Evolutionary conservation across 2,329 filamentous ascomycete species (phyloP), one percentile per base, ranked within the genome.

Genomic region (Microcera coccophila): DNA sequence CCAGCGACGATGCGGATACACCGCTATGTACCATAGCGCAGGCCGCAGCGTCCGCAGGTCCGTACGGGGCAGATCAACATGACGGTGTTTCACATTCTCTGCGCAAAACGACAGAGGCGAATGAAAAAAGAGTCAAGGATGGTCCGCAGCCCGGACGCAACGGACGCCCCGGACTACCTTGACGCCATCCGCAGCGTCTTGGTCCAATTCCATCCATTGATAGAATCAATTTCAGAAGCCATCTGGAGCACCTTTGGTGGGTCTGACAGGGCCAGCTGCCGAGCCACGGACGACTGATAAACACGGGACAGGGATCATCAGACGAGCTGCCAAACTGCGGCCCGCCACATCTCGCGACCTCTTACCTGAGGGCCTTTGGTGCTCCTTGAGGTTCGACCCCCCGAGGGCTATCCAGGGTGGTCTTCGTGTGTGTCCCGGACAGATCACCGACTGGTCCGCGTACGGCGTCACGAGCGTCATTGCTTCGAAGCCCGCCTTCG

Each of bases 311-410:
- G 44, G 55, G 55, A 50, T 59, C 52, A 54, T 57, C 55, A 59
- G 54, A 43, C 54, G 52, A 59, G 55, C 52, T 50, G 50, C 51
- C 44, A 50, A 47, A 39, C 38, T 38, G 46, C 47, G 48, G 55
- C 54, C 53, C 50, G 49, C 55, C 52, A 59, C 50, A 56, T 54
- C 55, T 57, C 48, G 44, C 52, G 52, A 56, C 54, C 50, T 50
- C 49, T 28, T 51, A 41, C 36, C 47, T 48, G 39, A 40, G 41
- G 45, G 4, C 12, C 39, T 42, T 57, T 53, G 44, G 53, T 57
- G 45, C 47, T 49, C 56, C 44, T 43, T 52, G 15, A 34, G 18
- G 8, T 10, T 15, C 7, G n/a, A 18, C 5, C 22, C 44, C n/a
- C n/a, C n/a, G n/a, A n/a, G n/a, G n/a, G n/a, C n/a, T n/a, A n/a